Conservation (phyloP, 1,139 yeast genomes). For the Geotrichum cucujoidarum region DNA sequence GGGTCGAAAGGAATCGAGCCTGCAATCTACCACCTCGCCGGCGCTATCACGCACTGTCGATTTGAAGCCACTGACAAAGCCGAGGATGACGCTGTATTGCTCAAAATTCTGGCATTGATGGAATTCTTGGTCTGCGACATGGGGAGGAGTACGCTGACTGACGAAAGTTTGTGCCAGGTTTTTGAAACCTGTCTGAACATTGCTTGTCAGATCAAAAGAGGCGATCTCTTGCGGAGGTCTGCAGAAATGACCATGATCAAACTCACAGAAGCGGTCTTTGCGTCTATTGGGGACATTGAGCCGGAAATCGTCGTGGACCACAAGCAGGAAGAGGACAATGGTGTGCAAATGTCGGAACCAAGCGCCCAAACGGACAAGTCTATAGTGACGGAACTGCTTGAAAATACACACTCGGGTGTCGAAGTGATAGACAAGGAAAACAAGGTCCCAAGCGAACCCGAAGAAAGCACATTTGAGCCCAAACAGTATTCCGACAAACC, state of each 20-base stretch:
- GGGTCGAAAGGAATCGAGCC: constrained; percentile 44
- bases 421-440: neutral
- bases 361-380: neutral
- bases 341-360: constrained; percentile 9
- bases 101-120: constrained; percentile 72
- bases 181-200: constrained; percentile 86
- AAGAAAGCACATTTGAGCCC: neutral
- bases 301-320: constrained; percentile 39
- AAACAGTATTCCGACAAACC: neutral
- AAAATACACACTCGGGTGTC: neutral
- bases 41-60: constrained; percentile 86
- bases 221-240: constrained; percentile 80
- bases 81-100: constrained; percentile 84
- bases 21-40: constrained; percentile 55
- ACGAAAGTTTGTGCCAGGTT: constrained; percentile 80
- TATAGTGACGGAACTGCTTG: neutral
- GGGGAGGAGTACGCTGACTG: constrained; percentile 60
- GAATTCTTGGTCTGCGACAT: constrained; percentile 60
- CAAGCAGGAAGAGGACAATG: constrained; percentile 8
- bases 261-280: constrained; percentile 58
- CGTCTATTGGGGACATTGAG: constrained; percentile 52
- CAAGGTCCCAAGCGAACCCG: neutral
- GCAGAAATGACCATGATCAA: constrained; percentile 82
- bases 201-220: constrained; percentile 87
- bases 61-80: constrained; percentile 94